Base-by-base conservation (phyloP, 2,329 filamentous ascomycete genomes). In the Pseudogymnoascus pannorum region DNA sequence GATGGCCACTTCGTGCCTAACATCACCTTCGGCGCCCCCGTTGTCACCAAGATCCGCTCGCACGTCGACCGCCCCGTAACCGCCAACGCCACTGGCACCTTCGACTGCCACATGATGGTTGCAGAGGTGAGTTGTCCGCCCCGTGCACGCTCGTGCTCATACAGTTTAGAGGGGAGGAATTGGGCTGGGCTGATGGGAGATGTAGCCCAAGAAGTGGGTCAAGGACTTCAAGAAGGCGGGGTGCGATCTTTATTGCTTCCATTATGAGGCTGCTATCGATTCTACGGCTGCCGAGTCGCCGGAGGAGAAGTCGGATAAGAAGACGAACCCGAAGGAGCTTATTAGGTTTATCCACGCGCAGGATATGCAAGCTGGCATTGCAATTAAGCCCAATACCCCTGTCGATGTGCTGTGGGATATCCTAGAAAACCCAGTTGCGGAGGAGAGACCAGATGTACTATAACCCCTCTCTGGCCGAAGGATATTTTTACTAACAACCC, bases 71-170 rank as follows among this genome's bases (percentile, higher is more conserved):
- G 82, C 68, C 92, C 92, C 2, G 80, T 80, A 40, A 78, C 82
- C 59, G 82, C 82, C 33, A 80, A 88, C 67, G 92, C 89, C 60
- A 89, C 87, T 69, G 94, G 94, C 64, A 97, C 93, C 12, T 99
- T 99, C 74, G 94, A 99, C 77, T 99, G 94, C 82, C 94, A 99
- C 77, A 97, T 99, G 94, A 99, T 99, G 94, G 96, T 99, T 73
- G 87, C 91, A 70, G 93, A 99, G 88, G 91, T 93, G 81, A 68
- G 76, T 9, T 35, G 6, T 54, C 48, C 48, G 26, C 11, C 26
- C 24, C 48, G 9, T 33, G 48, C 48, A 54, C 57, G 38, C 57
- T 29, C 31, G 33, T 44, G 38, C 57, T 44, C 33, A 44, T 29
- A 11, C 29, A 11, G 31, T 16, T 24, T 59, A 44, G 57, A 29